phyloP scores from a whole-genome alignment of 257 asterid species.

The Penstemon davidsonii region DNA sequence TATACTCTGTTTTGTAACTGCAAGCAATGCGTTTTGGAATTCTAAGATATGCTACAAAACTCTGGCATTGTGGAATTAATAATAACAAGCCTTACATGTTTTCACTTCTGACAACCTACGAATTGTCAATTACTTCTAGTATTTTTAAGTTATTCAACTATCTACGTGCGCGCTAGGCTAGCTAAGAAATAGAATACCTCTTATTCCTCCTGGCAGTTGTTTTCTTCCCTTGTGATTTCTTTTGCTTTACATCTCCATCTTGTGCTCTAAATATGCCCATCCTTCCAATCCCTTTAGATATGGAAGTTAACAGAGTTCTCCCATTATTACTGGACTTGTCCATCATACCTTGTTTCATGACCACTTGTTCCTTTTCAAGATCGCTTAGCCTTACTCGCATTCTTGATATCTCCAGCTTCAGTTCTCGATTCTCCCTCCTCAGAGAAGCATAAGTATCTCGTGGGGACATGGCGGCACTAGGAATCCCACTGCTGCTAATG shows the following conservation, averaged over 20 bases:
- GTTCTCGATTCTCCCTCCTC: constrained; percentile 63
- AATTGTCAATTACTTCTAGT: too few species aligned
- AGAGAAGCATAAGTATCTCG: constrained; percentile 58
- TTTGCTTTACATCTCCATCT: constrained; percentile 42
- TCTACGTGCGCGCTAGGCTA: too few species aligned
- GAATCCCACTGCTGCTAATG: too few species aligned
- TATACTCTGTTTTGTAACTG: too few species aligned
- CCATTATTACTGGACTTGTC: constrained; percentile 55
- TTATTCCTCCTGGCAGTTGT: constrained; percentile 40
- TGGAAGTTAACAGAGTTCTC: constrained; percentile 50
- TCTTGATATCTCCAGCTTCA: constrained; percentile 69
- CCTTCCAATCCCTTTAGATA: constrained; percentile 62
- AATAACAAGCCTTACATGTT: too few species aligned
- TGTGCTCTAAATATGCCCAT: constrained; percentile 51
- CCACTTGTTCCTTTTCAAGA: constrained; percentile 62
- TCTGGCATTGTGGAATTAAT: too few species aligned
- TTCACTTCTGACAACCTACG: too few species aligned
- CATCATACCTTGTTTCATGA: constrained; percentile 70
- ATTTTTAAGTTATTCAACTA: too few species aligned
- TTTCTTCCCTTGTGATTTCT: constrained; percentile 37
- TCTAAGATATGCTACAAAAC: too few species aligned
- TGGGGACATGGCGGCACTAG: constrained; percentile 39
- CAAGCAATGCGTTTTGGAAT: too few species aligned
- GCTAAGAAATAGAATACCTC: constrained; percentile 42
- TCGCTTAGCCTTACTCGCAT: constrained; percentile 70